Conservation (phyloP, 1,284 basidiomycete genomes). For the Ceratobasidium sp. region DNA sequence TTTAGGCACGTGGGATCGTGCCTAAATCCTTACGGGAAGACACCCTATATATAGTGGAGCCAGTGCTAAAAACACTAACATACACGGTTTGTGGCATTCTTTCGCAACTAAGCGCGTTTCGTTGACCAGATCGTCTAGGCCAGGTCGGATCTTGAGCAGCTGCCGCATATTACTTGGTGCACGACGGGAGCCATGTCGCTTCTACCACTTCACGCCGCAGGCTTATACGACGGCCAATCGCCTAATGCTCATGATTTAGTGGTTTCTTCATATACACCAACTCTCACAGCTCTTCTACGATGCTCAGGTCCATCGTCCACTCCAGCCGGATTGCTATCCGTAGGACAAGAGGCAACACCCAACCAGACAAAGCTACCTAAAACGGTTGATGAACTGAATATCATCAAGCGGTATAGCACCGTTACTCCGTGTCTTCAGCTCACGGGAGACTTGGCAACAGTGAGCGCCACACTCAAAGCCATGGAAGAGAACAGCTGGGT, state of each 20-base stretch:
- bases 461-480: not conserved
- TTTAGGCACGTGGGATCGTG: no score
- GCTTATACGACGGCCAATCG: constrained; percentile 35
- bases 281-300: constrained; percentile 43
- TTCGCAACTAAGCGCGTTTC: not conserved
- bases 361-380: not conserved
- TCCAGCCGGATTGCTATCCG: not conserved
- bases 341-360: constrained; percentile 14
- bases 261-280: constrained; percentile 47
- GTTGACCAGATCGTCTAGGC: no score
- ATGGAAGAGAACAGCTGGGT: constrained; percentile 15
- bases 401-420: not conserved
- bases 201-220: constrained; percentile 48
- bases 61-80: constrained; percentile 15
- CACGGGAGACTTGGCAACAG: not conserved
- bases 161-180: constrained; percentile 43
- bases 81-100: not conserved
- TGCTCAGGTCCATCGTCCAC: no score
- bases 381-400: not conserved
- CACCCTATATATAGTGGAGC: constrained; percentile 20
- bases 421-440: not conserved
- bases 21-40: no score
- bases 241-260: constrained; percentile 42
- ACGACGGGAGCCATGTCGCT: constrained; percentile 41
- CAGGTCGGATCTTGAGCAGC: constrained; percentile 8